A percentile compares a stretch with the other conserved stretches of the same genome.
Evolutionary conservation across 495 filamentous ascomycete species (phyloP).

Genomic region (Tuber calosporum): DNA sequence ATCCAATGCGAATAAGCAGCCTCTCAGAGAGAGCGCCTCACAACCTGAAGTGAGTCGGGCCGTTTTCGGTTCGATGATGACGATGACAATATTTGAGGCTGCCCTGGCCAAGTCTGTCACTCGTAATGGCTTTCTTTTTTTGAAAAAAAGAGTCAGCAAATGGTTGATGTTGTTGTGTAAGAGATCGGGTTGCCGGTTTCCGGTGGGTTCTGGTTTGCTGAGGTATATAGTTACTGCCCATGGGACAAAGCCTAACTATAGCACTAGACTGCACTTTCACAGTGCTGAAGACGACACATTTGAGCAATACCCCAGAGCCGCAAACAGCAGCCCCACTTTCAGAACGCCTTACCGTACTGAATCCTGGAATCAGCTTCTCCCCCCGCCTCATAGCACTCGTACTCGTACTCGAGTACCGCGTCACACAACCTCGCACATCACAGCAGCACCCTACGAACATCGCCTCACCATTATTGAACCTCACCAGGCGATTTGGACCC

Average conservation of each 20-base stretch:
- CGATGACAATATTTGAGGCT: background rate
- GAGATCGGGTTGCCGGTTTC: too few species aligned
- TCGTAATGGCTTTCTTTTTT: too few species aligned
- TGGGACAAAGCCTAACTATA: too few species aligned
- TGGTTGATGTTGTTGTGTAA: too few species aligned
- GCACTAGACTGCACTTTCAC: too few species aligned
- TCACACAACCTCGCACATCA: background rate
- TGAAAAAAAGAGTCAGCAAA: too few species aligned
- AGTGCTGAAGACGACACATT: too few species aligned
- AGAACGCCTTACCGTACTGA: background rate
- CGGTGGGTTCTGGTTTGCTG: too few species aligned
- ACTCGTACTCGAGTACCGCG: background rate
- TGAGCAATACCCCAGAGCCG: background rate
- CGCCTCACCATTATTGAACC: too few species aligned
- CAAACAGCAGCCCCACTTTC: background rate
- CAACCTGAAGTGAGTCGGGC: background rate
- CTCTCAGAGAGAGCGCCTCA: background rate
- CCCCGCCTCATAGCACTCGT: too few species aligned
- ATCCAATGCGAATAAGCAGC: background rate
- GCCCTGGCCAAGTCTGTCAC: background rate
- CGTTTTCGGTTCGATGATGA: background rate
- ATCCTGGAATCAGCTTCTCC: background rate
- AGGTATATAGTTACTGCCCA: too few species aligned
- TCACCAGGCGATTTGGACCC: background rate
- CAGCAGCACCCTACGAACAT: background rate